Conservation (phyloP, 2,329 filamentous ascomycete genomes). For the Penicillium sp. region DNA sequence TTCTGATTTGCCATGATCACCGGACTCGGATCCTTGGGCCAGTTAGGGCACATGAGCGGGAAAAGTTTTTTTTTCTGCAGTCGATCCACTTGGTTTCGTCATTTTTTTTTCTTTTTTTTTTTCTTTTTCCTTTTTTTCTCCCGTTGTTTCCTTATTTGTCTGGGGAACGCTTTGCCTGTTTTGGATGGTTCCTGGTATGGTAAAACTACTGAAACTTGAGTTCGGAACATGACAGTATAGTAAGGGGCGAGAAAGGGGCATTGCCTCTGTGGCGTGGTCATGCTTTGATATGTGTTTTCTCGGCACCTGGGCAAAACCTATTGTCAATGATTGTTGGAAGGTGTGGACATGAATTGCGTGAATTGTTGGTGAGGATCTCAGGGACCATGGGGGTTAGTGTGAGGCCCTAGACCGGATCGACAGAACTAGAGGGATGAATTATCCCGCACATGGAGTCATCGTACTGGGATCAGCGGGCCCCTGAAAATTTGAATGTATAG, state of each 20-base stretch:
- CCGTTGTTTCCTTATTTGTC: background rate
- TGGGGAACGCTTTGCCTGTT: slow-evolving; percentile 17
- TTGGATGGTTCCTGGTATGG: background rate
- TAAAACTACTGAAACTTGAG: background rate
- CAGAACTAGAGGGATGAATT: slow-evolving; percentile 11
- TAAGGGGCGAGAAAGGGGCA: background rate
- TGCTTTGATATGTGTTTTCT: slow-evolving; percentile 1
- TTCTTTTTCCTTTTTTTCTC: background rate
- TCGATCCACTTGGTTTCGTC: background rate
- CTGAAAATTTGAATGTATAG: slow-evolving; percentile 1
- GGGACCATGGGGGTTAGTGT: slow-evolving; percentile 10
- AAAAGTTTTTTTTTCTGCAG: slow-evolving; percentile 6
- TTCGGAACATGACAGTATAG: background rate
- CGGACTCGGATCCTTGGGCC: slow-evolving; percentile 21
- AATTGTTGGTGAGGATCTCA: slow-evolving; percentile 19
- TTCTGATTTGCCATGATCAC: slow-evolving; percentile 15
- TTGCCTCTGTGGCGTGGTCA: background rate
- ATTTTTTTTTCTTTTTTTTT: slow-evolving; percentile 1
- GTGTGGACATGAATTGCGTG: slow-evolving; percentile 8
- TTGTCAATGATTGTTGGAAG: background rate
- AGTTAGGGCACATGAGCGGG: slow-evolving; percentile 15
- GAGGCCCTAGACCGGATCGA: slow-evolving; percentile 19
- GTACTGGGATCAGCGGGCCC: slow-evolving; percentile 15
- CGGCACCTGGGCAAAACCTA: slow-evolving; percentile 12
- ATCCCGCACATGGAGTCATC: slow-evolving; percentile 25